phyloP scores from a whole-genome alignment of 352 stramenopile species.

The Pythium diclinum region DNA sequence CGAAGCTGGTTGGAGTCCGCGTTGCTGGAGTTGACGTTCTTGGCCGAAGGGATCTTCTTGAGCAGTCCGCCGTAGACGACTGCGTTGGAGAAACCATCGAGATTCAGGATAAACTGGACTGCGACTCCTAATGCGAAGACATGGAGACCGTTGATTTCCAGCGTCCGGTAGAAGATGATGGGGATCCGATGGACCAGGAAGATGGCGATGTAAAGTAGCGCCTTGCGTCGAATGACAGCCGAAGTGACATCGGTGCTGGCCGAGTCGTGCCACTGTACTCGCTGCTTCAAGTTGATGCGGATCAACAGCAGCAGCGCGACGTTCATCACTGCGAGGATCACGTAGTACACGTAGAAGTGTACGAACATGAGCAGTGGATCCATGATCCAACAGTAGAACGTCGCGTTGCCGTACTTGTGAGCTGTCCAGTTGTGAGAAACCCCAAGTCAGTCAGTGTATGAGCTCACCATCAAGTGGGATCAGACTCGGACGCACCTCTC shows the following conservation, averaged over 20 bases:
- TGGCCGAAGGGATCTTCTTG: slow-evolving; percentile 18
- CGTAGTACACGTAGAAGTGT: slow-evolving; percentile 77
- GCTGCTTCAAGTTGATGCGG: slow-evolving; percentile 62
- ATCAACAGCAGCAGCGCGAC: slow-evolving; percentile 61
- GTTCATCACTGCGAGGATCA: slow-evolving; percentile 70
- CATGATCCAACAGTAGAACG: slow-evolving; percentile 81
- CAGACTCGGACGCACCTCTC: slow-evolving; percentile 31
- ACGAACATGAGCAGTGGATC: slow-evolving; percentile 65
- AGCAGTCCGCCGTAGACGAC: slow-evolving; percentile 72
- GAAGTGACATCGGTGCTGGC: slow-evolving; percentile 62
- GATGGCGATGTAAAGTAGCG: slow-evolving; percentile 69
- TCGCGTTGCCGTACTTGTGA: slow-evolving; percentile 69
- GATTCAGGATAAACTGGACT: slow-evolving; percentile 59
- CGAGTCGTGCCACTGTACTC: slow-evolving; percentile 58
- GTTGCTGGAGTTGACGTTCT: neutral
- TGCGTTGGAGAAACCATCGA: slow-evolving; percentile 71
- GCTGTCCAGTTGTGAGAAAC: slow-evolving; percentile 24
- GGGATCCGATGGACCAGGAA: slow-evolving; percentile 65
- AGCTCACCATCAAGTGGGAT: neutral
- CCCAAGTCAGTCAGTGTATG: neutral
- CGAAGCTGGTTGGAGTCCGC: slow-evolving; percentile 3
- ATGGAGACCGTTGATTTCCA: slow-evolving; percentile 37
- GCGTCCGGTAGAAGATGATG: slow-evolving; percentile 69
- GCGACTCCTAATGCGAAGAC: slow-evolving; percentile 41
- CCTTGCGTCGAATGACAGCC: slow-evolving; percentile 64